Evolutionary conservation across 805 yeast species (phyloP), one percentile per base, ranked within the genome.

Genomic region (Wickerhamiella occidentalis): DNA sequence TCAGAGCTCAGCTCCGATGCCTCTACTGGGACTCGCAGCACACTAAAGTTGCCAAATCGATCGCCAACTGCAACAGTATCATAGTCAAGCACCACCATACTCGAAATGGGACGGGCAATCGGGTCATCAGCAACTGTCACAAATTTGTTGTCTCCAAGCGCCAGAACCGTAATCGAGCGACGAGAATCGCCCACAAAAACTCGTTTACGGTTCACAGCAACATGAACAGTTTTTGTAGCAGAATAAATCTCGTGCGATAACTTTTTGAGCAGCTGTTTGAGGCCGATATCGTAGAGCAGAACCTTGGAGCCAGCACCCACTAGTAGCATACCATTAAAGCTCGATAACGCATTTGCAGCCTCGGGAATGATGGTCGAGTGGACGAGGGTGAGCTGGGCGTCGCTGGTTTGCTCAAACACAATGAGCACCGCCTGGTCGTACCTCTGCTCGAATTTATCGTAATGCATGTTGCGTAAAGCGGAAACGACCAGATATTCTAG

Each of bases 51-150:
- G 0, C 97, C 96, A 64, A 83, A 86, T 59, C 79, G 80, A 61
- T 92, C 97, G 12, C 95, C 95, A 1, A 85, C 85, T 37, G 82
- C 68, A 0, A 83, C 76, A 0, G 96, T 86, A 50, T 78, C 78
- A 53, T 77, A 75, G 61, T 92, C 97, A 4, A 92, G 64, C 54
- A 77, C 65, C 2, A 70, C 59, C 40, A 82, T 56, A 2, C 78
- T 56, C 0, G 94, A 81, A 3, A 82, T 71, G 58, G 82, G 83
- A 28, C 96, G 68, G 29, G 79, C 71, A 35, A 80, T 65, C 0
- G 72, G 62, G 64, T 92, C 97, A 58, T 79, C 87, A 1, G 78
- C 79, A 51, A 88, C 68, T 1, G 82, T 75, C 6, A 77, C 59
- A 57, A 90, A 83, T 17, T 45, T 40, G 43, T 57, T 55, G 54